A percentile compares a stretch with the other conserved stretches of the same genome.
Conservation (phyloP, 176 grass and related monocot species). For the Areca catechu region DNA sequence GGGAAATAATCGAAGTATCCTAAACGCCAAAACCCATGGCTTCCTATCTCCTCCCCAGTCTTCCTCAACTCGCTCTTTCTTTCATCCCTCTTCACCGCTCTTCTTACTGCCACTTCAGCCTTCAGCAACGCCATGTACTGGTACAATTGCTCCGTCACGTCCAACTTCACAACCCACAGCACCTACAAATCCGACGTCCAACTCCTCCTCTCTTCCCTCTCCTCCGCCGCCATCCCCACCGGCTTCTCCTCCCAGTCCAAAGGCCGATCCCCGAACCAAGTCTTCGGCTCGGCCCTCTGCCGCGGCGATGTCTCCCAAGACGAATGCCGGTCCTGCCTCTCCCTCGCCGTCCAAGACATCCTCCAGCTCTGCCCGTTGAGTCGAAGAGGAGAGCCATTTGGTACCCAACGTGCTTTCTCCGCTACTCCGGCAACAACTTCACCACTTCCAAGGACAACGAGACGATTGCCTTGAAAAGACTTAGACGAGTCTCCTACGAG, state of each 20-base stretch:
- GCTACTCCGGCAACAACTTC: neutral
- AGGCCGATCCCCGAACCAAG: neutral
- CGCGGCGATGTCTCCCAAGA: neutral
- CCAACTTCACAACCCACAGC: slow-evolving; percentile 3
- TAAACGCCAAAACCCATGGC: too few relatives aligned
- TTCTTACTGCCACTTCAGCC: too few relatives aligned
- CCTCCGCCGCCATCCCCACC: neutral
- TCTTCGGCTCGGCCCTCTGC: neutral
- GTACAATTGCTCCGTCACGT: too few relatives aligned
- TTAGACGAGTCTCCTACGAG: too few relatives aligned
- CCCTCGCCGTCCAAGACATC: neutral
- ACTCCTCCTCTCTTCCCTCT: neutral
- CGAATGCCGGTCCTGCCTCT: neutral
- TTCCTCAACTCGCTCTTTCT: too few relatives aligned
- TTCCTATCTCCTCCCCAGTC: too few relatives aligned
- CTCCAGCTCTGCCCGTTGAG: neutral
- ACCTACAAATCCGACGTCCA: neutral
- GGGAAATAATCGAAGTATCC: too few relatives aligned
- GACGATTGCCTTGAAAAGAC: too few relatives aligned
- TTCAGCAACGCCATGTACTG: too few relatives aligned
- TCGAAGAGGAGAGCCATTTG: neutral
- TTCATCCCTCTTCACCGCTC: too few relatives aligned
- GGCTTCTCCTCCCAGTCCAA: neutral
- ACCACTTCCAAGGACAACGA: neutral
- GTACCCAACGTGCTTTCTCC: neutral